Evolutionary conservation across 2,329 filamentous ascomycete species (phyloP), one percentile per base, ranked within the genome.

Genomic region (Colletotrichum sidae): DNA sequence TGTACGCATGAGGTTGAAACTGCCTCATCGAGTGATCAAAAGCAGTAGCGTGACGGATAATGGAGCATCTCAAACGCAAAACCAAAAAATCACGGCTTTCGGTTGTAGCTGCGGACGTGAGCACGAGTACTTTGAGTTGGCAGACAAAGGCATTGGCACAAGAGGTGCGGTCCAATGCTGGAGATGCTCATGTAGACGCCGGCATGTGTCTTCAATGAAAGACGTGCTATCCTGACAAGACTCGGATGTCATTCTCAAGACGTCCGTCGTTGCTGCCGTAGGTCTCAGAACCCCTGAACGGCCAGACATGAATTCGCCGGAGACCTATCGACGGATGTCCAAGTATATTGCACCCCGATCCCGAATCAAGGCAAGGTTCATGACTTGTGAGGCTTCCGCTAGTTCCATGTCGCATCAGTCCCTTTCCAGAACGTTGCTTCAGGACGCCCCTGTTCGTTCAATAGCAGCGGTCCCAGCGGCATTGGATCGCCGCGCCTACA

Each of bases 151-250:
- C 10, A 37, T 50, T 37, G 2, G 47, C 17, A 50, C 1, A 50
- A 38, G 44, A 50, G 47, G 47, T 1, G 47, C 47, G 33, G 46
- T 50, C 46, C 33, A 1, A 38, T 50, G 1, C 47, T 17, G 33
- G 9, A 50, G 34, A 50, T 50, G 33, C 47, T 50, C 13, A 38
- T 34, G 13, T 35, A 50, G 47, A 50, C 17, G 47, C 33, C 13
- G 13, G 11, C 47, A 35, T n/a, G 33, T 50, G 33, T 50, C 33
- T 50, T 38, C 8, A 50, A 50, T 38, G 33, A 50, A 50, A 50
- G 47, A 37, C 6, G 47, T 50, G 33, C 47, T 50, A 50, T 50
- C 33, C 47, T 37, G 17, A 50, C 10, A 50, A 35, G 47, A 50
- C 47, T 50, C 33, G 10, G 1, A 50, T 35, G 25, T 50, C 12